These are phyloP conservation scores for Leptographium radiaticola DNA, from an alignment of 2,329 filamentous ascomycete species.

Conservation along the genomic window DNA sequence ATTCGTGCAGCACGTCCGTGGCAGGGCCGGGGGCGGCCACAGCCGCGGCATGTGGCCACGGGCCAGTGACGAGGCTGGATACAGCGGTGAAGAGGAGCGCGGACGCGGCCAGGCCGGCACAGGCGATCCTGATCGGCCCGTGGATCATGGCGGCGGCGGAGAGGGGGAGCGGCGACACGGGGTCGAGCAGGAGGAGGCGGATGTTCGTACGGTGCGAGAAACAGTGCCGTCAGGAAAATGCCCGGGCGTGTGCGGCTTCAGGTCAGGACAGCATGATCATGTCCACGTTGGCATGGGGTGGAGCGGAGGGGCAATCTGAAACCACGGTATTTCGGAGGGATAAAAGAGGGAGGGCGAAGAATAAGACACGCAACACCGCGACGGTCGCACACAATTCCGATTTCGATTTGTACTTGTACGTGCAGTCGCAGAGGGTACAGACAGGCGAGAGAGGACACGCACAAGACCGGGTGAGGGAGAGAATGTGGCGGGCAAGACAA, in stretches of 20 bases:
- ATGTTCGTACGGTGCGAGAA: background rate
- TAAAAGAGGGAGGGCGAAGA: background rate
- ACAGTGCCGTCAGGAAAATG: background rate
- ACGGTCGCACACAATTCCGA: no score
- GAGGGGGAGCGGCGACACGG: background rate
- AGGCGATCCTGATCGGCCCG: background rate
- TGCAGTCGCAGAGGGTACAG: no score
- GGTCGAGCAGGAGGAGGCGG: background rate
- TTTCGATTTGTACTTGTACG: no score
- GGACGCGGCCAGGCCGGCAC: slow-evolving; percentile 5
- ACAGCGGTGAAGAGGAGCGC: background rate
- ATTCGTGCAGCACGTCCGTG: slow-evolving; percentile 24
- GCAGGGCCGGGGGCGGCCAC: background rate
- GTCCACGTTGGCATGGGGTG: no score
- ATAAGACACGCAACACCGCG: background rate
- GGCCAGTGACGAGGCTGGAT: background rate
- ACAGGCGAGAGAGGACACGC: no score
- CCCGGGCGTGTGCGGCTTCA: background rate
- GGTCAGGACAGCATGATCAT: no score
- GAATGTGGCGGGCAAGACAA: no score
- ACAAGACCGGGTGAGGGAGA: no score
- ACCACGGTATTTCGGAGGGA: background rate
- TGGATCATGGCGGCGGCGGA: slow-evolving; percentile 3
- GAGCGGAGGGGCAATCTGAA: no score
- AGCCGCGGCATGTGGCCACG: background rate